Conservation (phyloP, 495 filamentous ascomycete species). For the Ramalina intermedia region DNA sequence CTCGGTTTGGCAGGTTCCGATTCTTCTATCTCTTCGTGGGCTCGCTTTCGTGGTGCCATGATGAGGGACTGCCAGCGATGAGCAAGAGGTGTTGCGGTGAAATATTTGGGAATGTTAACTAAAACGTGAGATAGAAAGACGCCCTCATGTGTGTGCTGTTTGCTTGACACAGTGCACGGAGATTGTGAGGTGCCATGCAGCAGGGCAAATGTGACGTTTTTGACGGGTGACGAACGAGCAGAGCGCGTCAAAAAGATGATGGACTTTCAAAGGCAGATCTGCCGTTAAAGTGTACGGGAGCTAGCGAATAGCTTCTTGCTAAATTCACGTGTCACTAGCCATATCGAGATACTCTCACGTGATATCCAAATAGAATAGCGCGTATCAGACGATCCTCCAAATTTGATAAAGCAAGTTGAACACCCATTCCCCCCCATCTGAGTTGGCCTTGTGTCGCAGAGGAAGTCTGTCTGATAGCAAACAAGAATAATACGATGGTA, state of each 20-base stretch:
- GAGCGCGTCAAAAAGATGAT: background rate
- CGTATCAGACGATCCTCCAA: too few relatives aligned
- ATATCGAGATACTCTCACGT: too few relatives aligned
- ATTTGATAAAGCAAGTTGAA: too few relatives aligned
- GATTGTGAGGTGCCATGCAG: too few relatives aligned
- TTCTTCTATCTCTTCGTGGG: constrained; percentile 49
- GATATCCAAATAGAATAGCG: too few relatives aligned
- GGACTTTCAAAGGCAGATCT: too few relatives aligned
- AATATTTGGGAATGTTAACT: background rate
- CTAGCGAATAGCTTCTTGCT: too few relatives aligned
- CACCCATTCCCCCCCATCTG: too few relatives aligned
- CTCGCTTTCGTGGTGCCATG: constrained; percentile 51
- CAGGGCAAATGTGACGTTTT: background rate
- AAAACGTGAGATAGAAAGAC: background rate
- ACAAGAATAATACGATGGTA: background rate
- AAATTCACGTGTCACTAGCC: too few relatives aligned
- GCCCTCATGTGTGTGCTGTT: background rate
- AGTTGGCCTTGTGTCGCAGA: too few relatives aligned
- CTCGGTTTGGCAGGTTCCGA: constrained; percentile 27
- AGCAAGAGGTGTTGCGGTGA: background rate
- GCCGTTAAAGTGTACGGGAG: too few relatives aligned
- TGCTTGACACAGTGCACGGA: too few relatives aligned
- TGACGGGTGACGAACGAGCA: background rate
- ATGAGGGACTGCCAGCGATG: background rate
- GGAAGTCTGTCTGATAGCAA: background rate